Evolutionary conservation across 2,329 filamentous ascomycete genomes (phyloP), one percentile per base, ranked within the genome.

Genomic region (Atkinsonella texensis): DNA sequence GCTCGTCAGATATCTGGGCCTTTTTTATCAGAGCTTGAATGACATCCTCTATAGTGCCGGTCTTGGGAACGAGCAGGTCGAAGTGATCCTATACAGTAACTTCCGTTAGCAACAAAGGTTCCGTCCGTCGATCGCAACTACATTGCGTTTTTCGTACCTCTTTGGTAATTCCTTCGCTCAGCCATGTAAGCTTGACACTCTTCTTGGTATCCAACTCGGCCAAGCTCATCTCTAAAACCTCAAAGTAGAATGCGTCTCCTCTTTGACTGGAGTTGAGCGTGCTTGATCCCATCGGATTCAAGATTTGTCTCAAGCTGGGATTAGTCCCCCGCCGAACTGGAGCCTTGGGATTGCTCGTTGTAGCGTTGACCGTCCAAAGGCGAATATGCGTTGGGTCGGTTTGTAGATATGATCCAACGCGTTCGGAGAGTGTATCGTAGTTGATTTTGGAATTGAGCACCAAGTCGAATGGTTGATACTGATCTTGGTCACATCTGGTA

Each of bases 171-270:
- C 93, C 93, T 56, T 98, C 93, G 41, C 84, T 86, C 45, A 98
- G 73, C 81, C 86, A 91, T 1, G 76, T 87, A 46, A 98, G 71
- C 66, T 87, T 91, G 56, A 97, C 72, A 52, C 74, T 81, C 73
- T 94, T 96, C 73, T 95, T 93, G 52, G 87, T 93, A 63, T 98
- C 93, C 43, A 95, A 76, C 67, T 98, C 94, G 23, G 87, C 86
- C 46, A 98, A 71, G 61, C 89, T 95, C 74, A 96, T 95, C 56
- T 98, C 93, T 41, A 98, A 72, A 31, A 97, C 81, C 66, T 98
- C 93, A 63, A 90, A 98, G 66, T 84, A 97, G 49, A 98, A 74
- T 1, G 85, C 81, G 67, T 97, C 91, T 18, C 77, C 70, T 51
- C 83, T 79, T 62, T 89, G 86, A 33, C 77, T 82, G 52, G 79